Evolutionary conservation across 2,329 filamentous ascomycete species (phyloP), one percentile per base, ranked within the genome.

Genomic region (Pseudogymnoascus sp.): DNA sequence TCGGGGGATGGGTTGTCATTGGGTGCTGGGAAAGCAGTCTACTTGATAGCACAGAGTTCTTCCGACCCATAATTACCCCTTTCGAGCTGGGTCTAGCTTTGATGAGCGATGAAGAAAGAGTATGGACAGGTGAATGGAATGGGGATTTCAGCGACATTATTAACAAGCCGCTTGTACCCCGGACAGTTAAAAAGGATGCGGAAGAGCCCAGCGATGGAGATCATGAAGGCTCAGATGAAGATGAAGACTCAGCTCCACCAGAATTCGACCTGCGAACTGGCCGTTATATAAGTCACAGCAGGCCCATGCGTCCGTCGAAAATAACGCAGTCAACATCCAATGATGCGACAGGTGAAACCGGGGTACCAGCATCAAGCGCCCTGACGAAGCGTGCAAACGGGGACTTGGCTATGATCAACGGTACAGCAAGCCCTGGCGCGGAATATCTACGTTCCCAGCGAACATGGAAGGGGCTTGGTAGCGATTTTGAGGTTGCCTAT

Each of bases 11-110:
- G 95, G 92, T 97, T 0, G 92, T 97, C 0, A 90, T 99, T 8
- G 93, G 95, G 2, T 99, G 95, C 76, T 99, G 95, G 95, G 95
- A 99, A 77, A 96, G 93, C 74, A 91, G 90, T 64, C 78, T 97
- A 60, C 85, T 99, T 4, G 93, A 97, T 69, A 91, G 92, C 66
- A 89, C 90, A 63, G 90, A 89, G 5, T 96, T 96, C 72, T 97
- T 88, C 82, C 85, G 86, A 69, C 92, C 93, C 0, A 87, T 97
- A 8, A 86, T 97, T 41, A 99, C 95, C n/a, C 93, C 93, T 0
- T 97, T 96, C 73, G 95, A 99, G 79, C 78, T 97, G 62, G 87
- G 86, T 61, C 78, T 96, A 55, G 90, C 91, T 3, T 76, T 99
- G 65, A 81, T 85, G 75, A 81, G 83, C 12, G 93, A 96, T 71